These are phyloP conservation scores for Lumnitzera racemosa DNA, from an alignment of 345 rosid genomes.

Conservation along the genomic window DNA sequence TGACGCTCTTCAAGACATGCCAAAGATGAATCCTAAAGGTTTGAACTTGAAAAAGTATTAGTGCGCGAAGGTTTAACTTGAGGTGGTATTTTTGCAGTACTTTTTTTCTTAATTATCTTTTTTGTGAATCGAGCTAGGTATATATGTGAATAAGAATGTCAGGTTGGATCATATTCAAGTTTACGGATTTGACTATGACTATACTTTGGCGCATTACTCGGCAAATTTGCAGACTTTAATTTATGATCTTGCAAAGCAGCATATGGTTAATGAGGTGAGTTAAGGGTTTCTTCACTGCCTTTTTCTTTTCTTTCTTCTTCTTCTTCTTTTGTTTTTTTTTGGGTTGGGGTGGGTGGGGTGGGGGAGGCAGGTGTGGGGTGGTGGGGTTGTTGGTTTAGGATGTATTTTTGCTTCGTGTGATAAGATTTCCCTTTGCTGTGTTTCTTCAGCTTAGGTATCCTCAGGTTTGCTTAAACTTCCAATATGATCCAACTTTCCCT, in stretches of 20 bases:
- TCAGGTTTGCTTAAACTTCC: constrained; percentile 53
- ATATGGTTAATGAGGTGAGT: constrained; percentile 91
- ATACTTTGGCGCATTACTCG: constrained; percentile 87
- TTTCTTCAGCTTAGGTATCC: constrained; percentile 78
- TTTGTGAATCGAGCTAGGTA: constrained; percentile 36
- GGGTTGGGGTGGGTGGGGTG: too few species aligned
- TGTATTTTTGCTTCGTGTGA: constrained; percentile 1
- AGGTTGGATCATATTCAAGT: constrained; percentile 79
- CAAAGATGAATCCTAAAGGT: constrained; percentile 93
- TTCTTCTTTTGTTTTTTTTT: not conserved
- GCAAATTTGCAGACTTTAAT: constrained; percentile 73
- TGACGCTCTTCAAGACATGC: constrained; percentile 46
- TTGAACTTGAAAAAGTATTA: not conserved
- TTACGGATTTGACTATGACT: constrained; percentile 94
- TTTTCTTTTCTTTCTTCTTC: not conserved
- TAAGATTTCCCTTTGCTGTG: not conserved
- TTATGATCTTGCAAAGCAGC: constrained; percentile 85
- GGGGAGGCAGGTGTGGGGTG: too few species aligned
- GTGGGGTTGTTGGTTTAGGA: too few species aligned
- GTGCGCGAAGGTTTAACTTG: not conserved
- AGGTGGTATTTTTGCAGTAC: constrained; percentile 3
- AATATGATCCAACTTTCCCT: constrained; percentile 80
- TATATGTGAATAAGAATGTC: constrained; percentile 83
- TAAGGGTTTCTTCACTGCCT: not conserved
- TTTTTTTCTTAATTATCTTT: not conserved